Percentiles rank a stretch among this genome's conserved stretches.
Conservation (phyloP, 164 flowering plant genomes). For the Nelumbo lutea region DNA sequence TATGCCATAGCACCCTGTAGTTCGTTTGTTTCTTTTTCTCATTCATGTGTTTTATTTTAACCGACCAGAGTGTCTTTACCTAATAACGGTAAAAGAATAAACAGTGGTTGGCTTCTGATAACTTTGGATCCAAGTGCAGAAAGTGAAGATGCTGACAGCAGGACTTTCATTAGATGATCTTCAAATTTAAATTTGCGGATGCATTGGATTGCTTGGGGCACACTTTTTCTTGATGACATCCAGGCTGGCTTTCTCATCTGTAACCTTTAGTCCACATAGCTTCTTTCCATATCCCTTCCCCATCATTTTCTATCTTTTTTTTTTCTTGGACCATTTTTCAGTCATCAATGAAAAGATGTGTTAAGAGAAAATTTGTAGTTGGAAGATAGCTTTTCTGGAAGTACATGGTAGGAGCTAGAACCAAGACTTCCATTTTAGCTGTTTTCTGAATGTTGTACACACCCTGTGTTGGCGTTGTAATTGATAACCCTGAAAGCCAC, state of each 20-base stretch:
- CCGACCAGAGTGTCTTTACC: neutral
- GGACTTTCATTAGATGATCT: constrained; percentile 76
- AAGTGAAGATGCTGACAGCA: constrained; percentile 65
- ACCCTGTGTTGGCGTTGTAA: too few relatives aligned
- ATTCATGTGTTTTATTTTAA: too few relatives aligned
- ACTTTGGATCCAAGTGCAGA: constrained; percentile 41
- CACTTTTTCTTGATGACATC: neutral
- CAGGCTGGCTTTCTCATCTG: constrained; percentile 8
- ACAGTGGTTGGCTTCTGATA: neutral
- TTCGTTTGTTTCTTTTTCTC: neutral
- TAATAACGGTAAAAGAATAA: neutral
- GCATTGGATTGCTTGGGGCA: neutral
- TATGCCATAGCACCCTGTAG: neutral
- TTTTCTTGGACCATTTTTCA: too few relatives aligned
- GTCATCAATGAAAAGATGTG: too few relatives aligned
- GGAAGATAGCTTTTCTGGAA: too few relatives aligned
- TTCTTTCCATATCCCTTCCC: constrained; percentile 1
- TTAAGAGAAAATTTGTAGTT: too few relatives aligned
- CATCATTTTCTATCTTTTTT: neutral
- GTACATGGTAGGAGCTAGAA: too few relatives aligned
- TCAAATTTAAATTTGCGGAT: constrained; percentile 34
- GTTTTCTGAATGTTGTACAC: too few relatives aligned
- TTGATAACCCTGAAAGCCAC: too few relatives aligned
- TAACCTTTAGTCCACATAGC: neutral
- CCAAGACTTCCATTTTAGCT: too few relatives aligned